Base-by-base conservation (phyloP, 805 yeast genomes). In the Priceomyces carsonii region DNA sequence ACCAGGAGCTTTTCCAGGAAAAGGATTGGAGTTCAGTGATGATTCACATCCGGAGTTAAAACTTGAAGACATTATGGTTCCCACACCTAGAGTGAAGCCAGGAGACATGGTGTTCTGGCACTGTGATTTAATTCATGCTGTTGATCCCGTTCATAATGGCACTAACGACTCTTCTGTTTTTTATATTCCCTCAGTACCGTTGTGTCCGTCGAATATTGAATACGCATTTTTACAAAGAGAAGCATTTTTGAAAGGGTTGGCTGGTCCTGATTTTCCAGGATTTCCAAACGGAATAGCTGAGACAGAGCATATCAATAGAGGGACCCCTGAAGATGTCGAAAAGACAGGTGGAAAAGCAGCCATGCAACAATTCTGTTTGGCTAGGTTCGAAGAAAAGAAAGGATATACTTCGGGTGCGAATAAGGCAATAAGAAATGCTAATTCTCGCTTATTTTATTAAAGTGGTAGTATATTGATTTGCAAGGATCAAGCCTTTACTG, bases 81-180 rank as follows among this genome's bases (percentile, higher is more conserved):
- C 59, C 1, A 48, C 67, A 24, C 73, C 75, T 5, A 43, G 51
- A 12, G 69, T 68, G n/a, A 33, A 57, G 2, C 59, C 69, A 8
- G 75, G 75, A 5, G 73, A 68, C 45, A 55, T 51, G 38, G 69
- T 70, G 1, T 59, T 61, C 34, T 69, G 74, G 74, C 75, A 70
- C 36, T 55, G 64, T 35, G 75, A 69, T 40, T 33, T 57, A 17
- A 55, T 61, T 10, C 75, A 70, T 42, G 62, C 63, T 8, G 72
- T 70, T 17, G 74, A 70, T 34, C 40, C 50, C 13, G 55, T 44
- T 4, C 71, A 64, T 39, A 36, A 35, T 5, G 72, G 73, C 5
- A 22, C 23, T 3, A 21, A 33, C 6, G 66, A 64, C 39, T 64
- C 75, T 3, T 51, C 64, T 6, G 75, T 69, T 5, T 40, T 67